Evolutionary conservation across 2,329 filamentous ascomycete genomes (phyloP), one percentile per base, ranked within the genome.

Genomic region (Rugonectria rugulosa): DNA sequence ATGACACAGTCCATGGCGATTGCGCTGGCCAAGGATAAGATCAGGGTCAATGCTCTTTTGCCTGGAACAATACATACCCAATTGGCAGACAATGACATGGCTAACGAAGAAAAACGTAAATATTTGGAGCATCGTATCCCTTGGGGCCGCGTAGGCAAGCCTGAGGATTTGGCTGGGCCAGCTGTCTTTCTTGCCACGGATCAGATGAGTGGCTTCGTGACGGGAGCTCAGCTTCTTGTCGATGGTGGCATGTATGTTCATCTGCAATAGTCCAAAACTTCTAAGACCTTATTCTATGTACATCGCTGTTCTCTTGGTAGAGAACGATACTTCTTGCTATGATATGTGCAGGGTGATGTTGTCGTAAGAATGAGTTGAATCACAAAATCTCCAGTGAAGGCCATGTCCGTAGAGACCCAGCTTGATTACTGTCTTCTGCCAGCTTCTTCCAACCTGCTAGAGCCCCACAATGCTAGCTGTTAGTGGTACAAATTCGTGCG

Each of bases 51-150:
- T 71, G 89, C 90, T 1, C 72, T 94, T 34, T 72, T 94, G 6
- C 90, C 91, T 0, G 90, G 90, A 0, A 93, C 90, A 0, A 89
- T 93, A 49, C 81, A 84, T 65, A 94, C 90, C 19, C 89, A 91
- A 77, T 73, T 94, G 49, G 93, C 92, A 64, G 89, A 92, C 64
- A 84, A 86, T 69, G 90, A 94, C 73, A 75, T 94, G 64, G 80
- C 77, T 10, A 82, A 91, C 67, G 84, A 87, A 4, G 77, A 71
- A 60, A 94, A 93, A 82, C 79, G 84, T 64, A 75, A 68, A 65
- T 92, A 92, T 71, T 91, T 91, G 86, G 89, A 93, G 73, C 83
- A 83, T 1, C 77, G 90, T 52, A 91, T 93, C 64, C 90, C 90
- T 31, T 72, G 93, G 45, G 89, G 88, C 0, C 79, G 89, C 60